A percentile compares a stretch with the other conserved stretches of the same genome.
Evolutionary conservation across 2,329 filamentous ascomycete species (phyloP).

Genomic region (Colletotrichum tropicale): DNA sequence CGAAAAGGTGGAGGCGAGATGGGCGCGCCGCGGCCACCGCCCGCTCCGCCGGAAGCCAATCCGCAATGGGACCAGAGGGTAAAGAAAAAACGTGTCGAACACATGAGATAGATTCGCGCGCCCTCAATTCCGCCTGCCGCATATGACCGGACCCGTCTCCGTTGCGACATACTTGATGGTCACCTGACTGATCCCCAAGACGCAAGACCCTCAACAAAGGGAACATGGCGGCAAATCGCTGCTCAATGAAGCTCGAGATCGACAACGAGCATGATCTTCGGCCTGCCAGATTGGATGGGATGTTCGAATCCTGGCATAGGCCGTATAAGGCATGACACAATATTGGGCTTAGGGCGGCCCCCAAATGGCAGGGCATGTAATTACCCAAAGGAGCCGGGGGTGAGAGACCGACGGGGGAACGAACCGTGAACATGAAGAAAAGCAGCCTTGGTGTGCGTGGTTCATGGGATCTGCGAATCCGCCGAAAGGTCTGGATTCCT

Average conservation of each 20-base stretch:
- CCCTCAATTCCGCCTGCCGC: neutral
- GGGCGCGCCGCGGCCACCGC: neutral
- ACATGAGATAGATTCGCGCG: neutral
- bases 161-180: neutral
- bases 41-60: neutral
- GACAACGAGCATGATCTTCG: neutral
- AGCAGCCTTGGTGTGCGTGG: neutral
- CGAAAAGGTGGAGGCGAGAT: neutral
- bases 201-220: neutral
- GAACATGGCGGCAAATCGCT: neutral
- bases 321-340: neutral
- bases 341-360: neutral
- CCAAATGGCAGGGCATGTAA: neutral
- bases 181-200: neutral
- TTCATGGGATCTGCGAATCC: neutral
- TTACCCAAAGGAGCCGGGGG: neutral
- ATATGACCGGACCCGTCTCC: neutral
- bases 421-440: neutral
- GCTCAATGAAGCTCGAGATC: neutral
- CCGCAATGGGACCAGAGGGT: neutral
- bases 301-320: neutral
- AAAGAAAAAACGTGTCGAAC: neutral
- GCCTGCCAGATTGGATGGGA: neutral
- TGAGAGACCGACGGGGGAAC: neutral
- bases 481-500: neutral